A percentile compares a stretch with the other conserved stretches of the same genome.
These are phyloP conservation scores for Penicillium ochrochloron DNA, from an alignment of 495 filamentous ascomycete genomes.

Conservation along the genomic window DNA sequence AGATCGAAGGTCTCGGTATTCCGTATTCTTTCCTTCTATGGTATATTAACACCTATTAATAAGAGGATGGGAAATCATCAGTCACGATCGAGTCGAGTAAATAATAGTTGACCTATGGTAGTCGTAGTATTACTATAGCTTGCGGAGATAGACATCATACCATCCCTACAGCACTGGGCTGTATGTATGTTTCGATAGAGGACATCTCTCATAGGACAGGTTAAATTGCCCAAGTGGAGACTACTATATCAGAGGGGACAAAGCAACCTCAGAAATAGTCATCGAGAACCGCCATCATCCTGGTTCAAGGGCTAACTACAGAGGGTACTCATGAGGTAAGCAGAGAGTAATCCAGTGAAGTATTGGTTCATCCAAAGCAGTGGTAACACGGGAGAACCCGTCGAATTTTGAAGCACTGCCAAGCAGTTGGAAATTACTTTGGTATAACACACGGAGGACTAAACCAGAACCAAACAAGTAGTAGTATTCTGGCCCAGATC, in stretches of 20 bases:
- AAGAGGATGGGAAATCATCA: neutral
- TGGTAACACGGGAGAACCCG: constrained; percentile 5
- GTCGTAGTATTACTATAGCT: neutral
- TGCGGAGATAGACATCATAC: neutral
- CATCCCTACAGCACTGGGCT: neutral
- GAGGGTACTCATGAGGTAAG: too few species aligned
- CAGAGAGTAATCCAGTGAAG: neutral
- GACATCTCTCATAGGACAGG: neutral
- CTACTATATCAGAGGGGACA: neutral
- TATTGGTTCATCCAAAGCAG: neutral
- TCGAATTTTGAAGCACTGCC: constrained; percentile 6
- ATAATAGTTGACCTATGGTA: neutral
- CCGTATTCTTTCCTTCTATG: neutral
- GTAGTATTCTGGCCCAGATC: neutral
- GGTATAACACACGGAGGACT: constrained; percentile 2
- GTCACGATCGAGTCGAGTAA: neutral
- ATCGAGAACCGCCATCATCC: neutral
- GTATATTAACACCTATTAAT: neutral
- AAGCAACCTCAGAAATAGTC: neutral
- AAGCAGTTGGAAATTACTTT: constrained; percentile 3
- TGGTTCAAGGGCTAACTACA: too few species aligned
- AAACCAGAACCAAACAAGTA: neutral
- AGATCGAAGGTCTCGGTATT: neutral
- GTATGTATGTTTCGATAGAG: neutral
- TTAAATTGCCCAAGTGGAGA: neutral